A percentile compares a stretch with the other conserved stretches of the same genome.
These are phyloP conservation scores for Syzygium aqueum DNA, from an alignment of 345 rosid species.

Conservation along the genomic window DNA sequence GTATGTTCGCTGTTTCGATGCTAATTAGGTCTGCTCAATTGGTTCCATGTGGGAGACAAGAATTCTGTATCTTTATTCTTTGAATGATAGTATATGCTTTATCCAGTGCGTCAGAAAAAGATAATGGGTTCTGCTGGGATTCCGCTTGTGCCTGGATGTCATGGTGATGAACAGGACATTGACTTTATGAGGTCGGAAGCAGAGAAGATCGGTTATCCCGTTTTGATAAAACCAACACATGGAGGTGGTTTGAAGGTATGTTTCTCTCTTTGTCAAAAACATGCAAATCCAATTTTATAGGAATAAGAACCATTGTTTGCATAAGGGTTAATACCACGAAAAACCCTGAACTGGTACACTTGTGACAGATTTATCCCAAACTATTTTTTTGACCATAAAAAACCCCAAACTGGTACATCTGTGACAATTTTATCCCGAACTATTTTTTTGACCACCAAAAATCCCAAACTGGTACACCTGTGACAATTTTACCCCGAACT, in stretches of 20 bases:
- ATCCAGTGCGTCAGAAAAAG: conserved; percentile 80
- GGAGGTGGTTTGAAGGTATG: conserved; percentile 93
- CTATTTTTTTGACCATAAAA: too few species aligned
- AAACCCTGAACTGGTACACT: too few species aligned
- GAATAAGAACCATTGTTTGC: not conserved
- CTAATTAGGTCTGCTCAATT: not conserved
- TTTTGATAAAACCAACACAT: conserved; percentile 90
- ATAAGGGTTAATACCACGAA: too few species aligned
- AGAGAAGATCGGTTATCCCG: conserved; percentile 77
- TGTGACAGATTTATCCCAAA: too few species aligned
- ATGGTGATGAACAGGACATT: conserved; percentile 77
- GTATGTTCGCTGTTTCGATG: not conserved
- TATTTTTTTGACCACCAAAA: too few species aligned
- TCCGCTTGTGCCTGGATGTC: conserved; percentile 91
- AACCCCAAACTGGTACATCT: too few species aligned
- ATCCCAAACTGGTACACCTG: too few species aligned
- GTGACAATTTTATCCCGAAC: too few species aligned
- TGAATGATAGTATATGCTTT: not conserved
- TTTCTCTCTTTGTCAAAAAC: not conserved
- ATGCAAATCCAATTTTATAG: not conserved
- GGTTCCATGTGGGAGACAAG: not conserved
- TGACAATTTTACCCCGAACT: too few species aligned
- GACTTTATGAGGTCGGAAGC: conserved; percentile 80
- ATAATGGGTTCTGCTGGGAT: conserved; percentile 97
- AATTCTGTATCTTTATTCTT: not conserved